phyloP scores from a whole-genome alignment of 495 filamentous ascomycete species.

The Talaromyces adpressus region DNA sequence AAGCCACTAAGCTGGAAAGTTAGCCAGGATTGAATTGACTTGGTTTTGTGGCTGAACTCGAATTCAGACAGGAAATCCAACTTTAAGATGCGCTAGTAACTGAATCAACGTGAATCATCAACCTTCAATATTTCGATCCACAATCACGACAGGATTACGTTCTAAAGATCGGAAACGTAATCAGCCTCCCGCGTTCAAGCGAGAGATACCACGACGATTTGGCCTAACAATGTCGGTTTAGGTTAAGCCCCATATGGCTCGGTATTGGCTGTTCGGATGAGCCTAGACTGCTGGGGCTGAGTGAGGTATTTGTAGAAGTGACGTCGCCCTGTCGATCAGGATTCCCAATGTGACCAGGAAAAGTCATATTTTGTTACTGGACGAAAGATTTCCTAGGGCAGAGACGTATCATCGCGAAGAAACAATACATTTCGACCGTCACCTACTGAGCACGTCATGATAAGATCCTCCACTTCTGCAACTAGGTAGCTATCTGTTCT shows the following conservation, averaged over 20 bases:
- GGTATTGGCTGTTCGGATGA: neutral
- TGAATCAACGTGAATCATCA: constrained; percentile 1
- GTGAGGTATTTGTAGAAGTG: neutral
- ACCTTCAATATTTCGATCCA: neutral
- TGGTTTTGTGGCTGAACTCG: constrained; percentile 2
- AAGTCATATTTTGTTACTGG: neutral
- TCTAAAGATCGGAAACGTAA: neutral
- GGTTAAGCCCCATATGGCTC: neutral
- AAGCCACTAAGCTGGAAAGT: constrained; percentile 1
- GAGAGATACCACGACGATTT: neutral
- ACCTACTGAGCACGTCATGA: neutral
- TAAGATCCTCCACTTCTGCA: neutral
- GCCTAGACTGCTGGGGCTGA: neutral
- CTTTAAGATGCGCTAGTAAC: neutral
- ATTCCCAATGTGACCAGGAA: neutral
- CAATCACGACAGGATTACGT: neutral
- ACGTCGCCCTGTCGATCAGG: constrained; percentile 3
- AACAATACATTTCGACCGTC: neutral
- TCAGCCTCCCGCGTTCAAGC: neutral
- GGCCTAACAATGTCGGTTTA: neutral
- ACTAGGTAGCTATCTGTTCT: neutral
- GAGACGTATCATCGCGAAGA: neutral
- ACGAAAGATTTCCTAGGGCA: neutral
- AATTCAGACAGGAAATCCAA: neutral
- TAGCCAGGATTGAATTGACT: neutral